These are phyloP conservation scores for Melampsora larici-populina DNA, from an alignment of 1,284 basidiomycete species.

Conservation along the genomic window DNA sequence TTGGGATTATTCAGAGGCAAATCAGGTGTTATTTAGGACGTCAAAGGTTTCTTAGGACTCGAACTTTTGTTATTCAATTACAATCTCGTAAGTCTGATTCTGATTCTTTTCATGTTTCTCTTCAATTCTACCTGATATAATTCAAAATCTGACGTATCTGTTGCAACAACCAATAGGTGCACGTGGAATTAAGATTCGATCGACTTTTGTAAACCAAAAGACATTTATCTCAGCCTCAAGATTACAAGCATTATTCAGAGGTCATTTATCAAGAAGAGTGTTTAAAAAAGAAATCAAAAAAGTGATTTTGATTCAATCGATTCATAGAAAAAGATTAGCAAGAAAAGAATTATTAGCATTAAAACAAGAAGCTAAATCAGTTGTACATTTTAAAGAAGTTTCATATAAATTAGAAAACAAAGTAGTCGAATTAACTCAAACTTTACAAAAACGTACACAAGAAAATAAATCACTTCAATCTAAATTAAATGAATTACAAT, in stretches of 20 bases:
- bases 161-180: constrained; percentile 62
- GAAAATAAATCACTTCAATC: constrained; percentile 84
- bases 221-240: constrained; percentile 67
- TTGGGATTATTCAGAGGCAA: constrained; percentile 71
- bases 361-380: constrained; percentile 87
- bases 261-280: constrained; percentile 71
- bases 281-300: constrained; percentile 67
- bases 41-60: constrained; percentile 65
- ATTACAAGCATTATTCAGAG: constrained; percentile 82
- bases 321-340: constrained; percentile 82
- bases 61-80: constrained; percentile 66
- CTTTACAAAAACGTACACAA: constrained; percentile 81
- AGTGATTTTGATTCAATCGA: constrained; percentile 85
- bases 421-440: constrained; percentile 96
- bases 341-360: constrained; percentile 78
- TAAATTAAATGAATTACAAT: constrained; percentile 73
- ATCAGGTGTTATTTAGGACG: constrained; percentile 72
- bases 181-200: constrained; percentile 75
- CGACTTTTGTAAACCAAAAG: constrained; percentile 64
- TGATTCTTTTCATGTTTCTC: constrained; percentile 20
- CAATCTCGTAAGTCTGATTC: constrained; percentile 72
- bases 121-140: not conserved
- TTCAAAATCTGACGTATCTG: not conserved
- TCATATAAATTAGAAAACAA: constrained; percentile 98
- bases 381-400: constrained; percentile 97